phyloP scores from a whole-genome alignment of 495 filamentous ascomycete species.

The Aspergillus funiculosus region DNA sequence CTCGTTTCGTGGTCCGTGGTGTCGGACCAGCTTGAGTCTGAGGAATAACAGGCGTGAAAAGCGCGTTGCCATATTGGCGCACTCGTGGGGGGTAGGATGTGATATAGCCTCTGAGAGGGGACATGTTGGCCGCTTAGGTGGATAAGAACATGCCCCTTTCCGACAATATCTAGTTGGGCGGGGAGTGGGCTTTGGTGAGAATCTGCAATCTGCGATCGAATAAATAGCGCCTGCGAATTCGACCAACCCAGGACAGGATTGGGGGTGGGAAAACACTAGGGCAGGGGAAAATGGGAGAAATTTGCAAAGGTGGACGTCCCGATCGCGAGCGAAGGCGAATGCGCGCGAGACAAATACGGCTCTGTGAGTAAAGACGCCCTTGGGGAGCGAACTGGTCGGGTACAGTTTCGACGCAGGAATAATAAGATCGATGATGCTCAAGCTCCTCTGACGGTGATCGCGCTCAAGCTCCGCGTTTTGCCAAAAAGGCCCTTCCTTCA shows the following conservation, averaged over 20 bases:
- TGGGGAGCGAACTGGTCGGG: neutral
- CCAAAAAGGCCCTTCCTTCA: constrained; percentile 19
- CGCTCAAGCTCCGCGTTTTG: constrained; percentile 34
- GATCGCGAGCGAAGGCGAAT: neutral
- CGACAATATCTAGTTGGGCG: too few species aligned
- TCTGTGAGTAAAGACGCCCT: neutral
- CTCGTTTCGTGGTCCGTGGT: constrained; percentile 88
- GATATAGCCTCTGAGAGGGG: constrained; percentile 77
- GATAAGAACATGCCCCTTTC: constrained; percentile 41
- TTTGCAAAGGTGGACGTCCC: constrained; percentile 1
- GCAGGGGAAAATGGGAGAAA: constrained; percentile 1
- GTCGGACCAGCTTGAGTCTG: constrained; percentile 59
- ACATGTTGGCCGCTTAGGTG: constrained; percentile 44
- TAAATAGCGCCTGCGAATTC: constrained; percentile 13
- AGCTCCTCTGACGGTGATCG: constrained; percentile 21
- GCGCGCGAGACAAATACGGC: neutral
- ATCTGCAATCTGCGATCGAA: constrained; percentile 8
- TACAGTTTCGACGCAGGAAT: neutral
- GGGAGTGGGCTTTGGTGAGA: constrained; percentile 5
- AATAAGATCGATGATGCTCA: constrained; percentile 11
- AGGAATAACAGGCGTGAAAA: constrained; percentile 81
- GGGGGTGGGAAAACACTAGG: too few species aligned
- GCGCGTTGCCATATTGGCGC: constrained; percentile 85
- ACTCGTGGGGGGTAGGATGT: constrained; percentile 89
- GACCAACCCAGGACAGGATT: constrained; percentile 2